Evolutionary conservation across 805 yeast species (phyloP), one percentile per base, ranked within the genome.

Genomic region (Myxozyma melibiosi): DNA sequence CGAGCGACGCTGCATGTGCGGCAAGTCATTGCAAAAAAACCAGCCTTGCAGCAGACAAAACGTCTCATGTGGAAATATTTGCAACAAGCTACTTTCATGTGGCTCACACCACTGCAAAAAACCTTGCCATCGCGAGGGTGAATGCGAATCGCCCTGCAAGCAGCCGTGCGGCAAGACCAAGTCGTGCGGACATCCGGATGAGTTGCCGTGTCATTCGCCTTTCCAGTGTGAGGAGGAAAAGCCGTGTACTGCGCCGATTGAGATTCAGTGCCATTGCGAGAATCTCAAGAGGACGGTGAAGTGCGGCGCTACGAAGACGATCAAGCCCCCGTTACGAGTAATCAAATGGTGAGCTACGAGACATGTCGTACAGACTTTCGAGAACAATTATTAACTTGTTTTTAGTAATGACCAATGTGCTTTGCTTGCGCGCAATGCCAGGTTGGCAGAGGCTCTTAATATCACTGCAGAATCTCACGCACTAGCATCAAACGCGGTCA

Each of bases 181-280:
- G 28, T 69, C 73, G 11, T 90, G 97, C 71, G 86, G 86, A 0
- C 97, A 90, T 71, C 67, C 70, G 45, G 88, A 95, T 71, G 74
- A 70, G 31, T 70, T 74, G 18, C 74, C 75, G 52, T 90, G 97
- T 66, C 97, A 90, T 72, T 76, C 79, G 53, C 76, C 81, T 54
- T 53, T 68, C 40, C 61, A 58, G 14, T 72, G 75, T 53, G 65
- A 47, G 65, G 76, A 27, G 84, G 92, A 66, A 74, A 78, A 63
- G 86, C 82, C 4, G 59, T 73, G 55, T 76, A 78, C 20, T 2
- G 83, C 79, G 27, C 60, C 65, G 28, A 82, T 88, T 1, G 69
- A 66, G 1, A 66, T 87, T 0, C 62, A 67, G 1, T 90, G 97
- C 68, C 73, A 70, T 16, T 90, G 97, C 73, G 89, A 89, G 2